These are phyloP conservation scores for Conticribra weissflogii DNA, from an alignment of 108 stramenopile species.

Conservation along the genomic window DNA sequence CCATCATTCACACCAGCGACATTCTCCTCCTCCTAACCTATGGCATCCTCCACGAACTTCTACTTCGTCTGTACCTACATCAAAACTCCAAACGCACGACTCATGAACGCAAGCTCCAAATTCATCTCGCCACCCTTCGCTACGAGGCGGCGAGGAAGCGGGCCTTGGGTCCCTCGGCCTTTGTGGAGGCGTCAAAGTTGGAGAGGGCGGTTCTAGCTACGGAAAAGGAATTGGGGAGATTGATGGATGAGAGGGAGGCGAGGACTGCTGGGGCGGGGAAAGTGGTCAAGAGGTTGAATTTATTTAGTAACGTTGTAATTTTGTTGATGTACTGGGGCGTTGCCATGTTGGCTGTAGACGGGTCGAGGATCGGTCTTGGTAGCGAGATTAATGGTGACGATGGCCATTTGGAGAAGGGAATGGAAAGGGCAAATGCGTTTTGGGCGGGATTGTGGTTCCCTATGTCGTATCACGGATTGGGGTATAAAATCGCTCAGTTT, in stretches of 20 bases:
- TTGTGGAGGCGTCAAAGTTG: slow-evolving; percentile 84
- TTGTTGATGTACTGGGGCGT: slow-evolving; percentile 71
- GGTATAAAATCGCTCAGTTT: slow-evolving; percentile 60
- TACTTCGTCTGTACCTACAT: slow-evolving; percentile 48
- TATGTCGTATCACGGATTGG: slow-evolving; percentile 67
- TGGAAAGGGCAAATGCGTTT: slow-evolving; percentile 43
- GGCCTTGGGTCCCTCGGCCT: slow-evolving; percentile 69
- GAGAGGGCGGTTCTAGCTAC: slow-evolving; percentile 73
- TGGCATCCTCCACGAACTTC: slow-evolving; percentile 59
- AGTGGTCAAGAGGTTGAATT: slow-evolving; percentile 43
- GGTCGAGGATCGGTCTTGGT: slow-evolving; percentile 33
- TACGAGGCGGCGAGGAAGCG: slow-evolving; percentile 61
- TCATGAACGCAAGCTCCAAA: slow-evolving; percentile 47
- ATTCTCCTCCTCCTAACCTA: slow-evolving; percentile 64
- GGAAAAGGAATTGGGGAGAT: slow-evolving; percentile 59
- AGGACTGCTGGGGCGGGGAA: slow-evolving; percentile 43
- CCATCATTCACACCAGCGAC: slow-evolving; percentile 54
- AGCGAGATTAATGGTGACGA: slow-evolving; percentile 23
- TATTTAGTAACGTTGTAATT: slow-evolving; percentile 40
- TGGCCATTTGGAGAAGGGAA: slow-evolving; percentile 39
- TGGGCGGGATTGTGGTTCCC: slow-evolving; percentile 74
- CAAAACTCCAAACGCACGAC: slow-evolving; percentile 48
- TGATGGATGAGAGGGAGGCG: slow-evolving; percentile 42
- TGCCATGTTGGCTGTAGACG: slow-evolving; percentile 69
- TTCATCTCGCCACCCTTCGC: slow-evolving; percentile 51